Conservation (phyloP, 768 basidiomycete genomes). For the Podaxis pistillaris region DNA sequence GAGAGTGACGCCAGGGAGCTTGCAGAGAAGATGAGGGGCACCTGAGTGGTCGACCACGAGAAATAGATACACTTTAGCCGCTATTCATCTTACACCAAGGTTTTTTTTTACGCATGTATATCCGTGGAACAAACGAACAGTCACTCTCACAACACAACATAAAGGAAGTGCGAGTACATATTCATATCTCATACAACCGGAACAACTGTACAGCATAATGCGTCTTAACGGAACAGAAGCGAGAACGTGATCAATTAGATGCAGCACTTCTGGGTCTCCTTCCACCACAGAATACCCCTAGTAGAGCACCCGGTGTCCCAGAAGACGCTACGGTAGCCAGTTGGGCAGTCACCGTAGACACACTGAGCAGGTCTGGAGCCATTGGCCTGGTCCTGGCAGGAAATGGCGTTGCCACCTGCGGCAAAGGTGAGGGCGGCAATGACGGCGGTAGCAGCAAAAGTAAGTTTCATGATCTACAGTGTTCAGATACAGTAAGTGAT, state of each 20-base stretch:
- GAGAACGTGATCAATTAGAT: neutral
- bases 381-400: slow-evolving; percentile 13
- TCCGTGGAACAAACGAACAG: no score
- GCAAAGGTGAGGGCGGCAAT: slow-evolving; percentile 9
- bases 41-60: neutral
- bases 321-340: slow-evolving; percentile 7
- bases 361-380: neutral
- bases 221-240: neutral
- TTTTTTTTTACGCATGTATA: no score
- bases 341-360: slow-evolving; percentile 11
- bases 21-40: neutral
- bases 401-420: slow-evolving; percentile 9
- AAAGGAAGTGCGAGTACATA: no score
- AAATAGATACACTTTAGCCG: neutral
- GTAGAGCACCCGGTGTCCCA: slow-evolving; percentile 10
- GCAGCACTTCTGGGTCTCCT: slow-evolving; percentile 11
- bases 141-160: no score
- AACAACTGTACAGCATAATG: neutral
- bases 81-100: neutral
- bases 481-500: neutral
- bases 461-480: slow-evolving; percentile 11
- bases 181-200: neutral
- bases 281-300: neutral
- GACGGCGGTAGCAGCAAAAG: neutral
- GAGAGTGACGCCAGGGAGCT: slow-evolving; percentile 1